Evolutionary conservation across 495 filamentous ascomycete genomes (phyloP).

Genomic region (Aspergillus mulundensis): DNA sequence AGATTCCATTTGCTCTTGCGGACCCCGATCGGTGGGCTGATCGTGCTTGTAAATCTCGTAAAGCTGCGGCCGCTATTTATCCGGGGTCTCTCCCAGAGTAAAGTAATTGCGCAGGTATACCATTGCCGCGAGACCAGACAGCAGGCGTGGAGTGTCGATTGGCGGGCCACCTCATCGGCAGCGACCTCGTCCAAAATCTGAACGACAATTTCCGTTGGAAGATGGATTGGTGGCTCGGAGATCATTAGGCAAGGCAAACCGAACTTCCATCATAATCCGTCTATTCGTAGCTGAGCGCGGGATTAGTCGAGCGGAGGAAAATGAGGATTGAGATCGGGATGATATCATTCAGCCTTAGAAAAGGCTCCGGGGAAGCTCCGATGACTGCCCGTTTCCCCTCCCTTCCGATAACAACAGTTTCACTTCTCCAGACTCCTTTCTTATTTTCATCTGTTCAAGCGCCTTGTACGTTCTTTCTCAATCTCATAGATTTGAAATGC

Average conservation of each 20-base stretch:
- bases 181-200: constrained; percentile 34
- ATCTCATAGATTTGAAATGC: constrained; percentile 17
- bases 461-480: background rate
- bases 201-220: constrained; percentile 53
- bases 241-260: constrained; percentile 8
- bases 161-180: constrained; percentile 23
- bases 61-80: constrained; percentile 51
- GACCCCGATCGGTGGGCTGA: constrained; percentile 58
- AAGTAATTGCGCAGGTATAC: constrained; percentile 54
- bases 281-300: background rate
- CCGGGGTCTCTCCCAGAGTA: constrained; percentile 53
- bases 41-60: constrained; percentile 52
- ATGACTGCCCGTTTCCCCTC: constrained; percentile 3
- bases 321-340: constrained; percentile 1
- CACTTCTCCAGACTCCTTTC: background rate
- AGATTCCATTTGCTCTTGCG: constrained; percentile 53
- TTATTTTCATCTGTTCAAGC: background rate
- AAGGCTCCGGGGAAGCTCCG: background rate
- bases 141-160: constrained; percentile 48
- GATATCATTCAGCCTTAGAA: constrained; percentile 10
- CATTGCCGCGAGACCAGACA: constrained; percentile 60
- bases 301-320: background rate
- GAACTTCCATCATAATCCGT: constrained; percentile 9
- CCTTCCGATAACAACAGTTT: background rate
- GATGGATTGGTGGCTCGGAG: constrained; percentile 20